These are phyloP conservation scores for Stromatinia cepivora DNA, from an alignment of 2,329 filamentous ascomycete genomes.

Conservation along the genomic window DNA sequence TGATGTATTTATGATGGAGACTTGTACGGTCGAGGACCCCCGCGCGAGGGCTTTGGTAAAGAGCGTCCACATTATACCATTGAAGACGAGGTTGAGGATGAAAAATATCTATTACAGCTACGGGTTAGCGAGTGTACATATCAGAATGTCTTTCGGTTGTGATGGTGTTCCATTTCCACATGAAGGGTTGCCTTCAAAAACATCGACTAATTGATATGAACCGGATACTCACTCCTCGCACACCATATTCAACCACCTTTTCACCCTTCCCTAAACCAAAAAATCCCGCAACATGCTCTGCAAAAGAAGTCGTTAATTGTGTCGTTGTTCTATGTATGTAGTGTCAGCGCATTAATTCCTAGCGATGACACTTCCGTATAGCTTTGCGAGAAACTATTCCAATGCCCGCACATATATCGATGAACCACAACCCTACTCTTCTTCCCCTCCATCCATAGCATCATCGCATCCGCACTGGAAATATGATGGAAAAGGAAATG, in stretches of 20 bases:
- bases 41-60: constrained; percentile 77
- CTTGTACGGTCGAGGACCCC: constrained; percentile 74
- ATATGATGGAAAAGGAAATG: not conserved
- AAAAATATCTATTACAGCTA: constrained; percentile 13
- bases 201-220: not conserved
- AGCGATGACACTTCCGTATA: not conserved
- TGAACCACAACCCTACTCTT: not conserved
- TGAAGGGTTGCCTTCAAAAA: not conserved
- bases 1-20: constrained; percentile 79
- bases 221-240: constrained; percentile 50
- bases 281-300: constrained; percentile 47
- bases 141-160: not conserved
- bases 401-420: not conserved
- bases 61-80: constrained; percentile 70
- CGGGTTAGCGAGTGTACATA: not conserved
- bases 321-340: constrained; percentile 51
- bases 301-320: constrained; percentile 54
- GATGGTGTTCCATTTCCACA: not conserved
- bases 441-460: not conserved
- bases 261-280: constrained; percentile 49
- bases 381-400: not conserved
- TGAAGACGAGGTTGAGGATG: constrained; percentile 35
- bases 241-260: constrained; percentile 50
- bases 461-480: not conserved
- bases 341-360: constrained; percentile 18